A percentile compares a stretch with the other conserved stretches of the same genome.
These are phyloP conservation scores for Ophiocordyceps camponoti-floridani DNA, from an alignment of 2,329 filamentous ascomycete genomes.

Conservation along the genomic window DNA sequence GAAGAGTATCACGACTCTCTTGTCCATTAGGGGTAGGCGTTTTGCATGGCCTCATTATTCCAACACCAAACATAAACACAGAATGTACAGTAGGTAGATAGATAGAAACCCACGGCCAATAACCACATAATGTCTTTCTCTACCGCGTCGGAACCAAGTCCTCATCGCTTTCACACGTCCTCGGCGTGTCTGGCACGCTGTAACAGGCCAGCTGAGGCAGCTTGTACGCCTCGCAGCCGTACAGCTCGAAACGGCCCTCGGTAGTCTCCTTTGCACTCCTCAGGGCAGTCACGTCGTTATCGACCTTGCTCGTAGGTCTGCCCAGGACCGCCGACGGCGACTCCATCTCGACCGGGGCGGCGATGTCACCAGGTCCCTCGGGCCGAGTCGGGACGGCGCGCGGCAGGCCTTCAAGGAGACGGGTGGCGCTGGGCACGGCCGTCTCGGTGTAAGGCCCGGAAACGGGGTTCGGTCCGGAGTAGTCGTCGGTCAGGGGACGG, in stretches of 20 bases:
- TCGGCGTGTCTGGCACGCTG: background rate
- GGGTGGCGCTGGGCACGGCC: slow-evolving; percentile 6
- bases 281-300: background rate
- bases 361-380: slow-evolving; percentile 18
- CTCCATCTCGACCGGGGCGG: slow-evolving; percentile 35
- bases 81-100: background rate
- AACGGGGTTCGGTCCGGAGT: slow-evolving; percentile 24
- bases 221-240: slow-evolving; percentile 16
- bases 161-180: background rate
- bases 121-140: background rate
- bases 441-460: slow-evolving; percentile 27
- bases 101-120: background rate
- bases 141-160: too few species aligned
- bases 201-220: background rate
- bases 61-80: too few species aligned
- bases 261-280: slow-evolving; percentile 7
- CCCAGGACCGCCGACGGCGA: slow-evolving; percentile 9
- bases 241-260: slow-evolving; percentile 23
- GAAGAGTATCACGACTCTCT: too few species aligned
- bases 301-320: slow-evolving; percentile 1
- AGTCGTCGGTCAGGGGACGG: slow-evolving; percentile 18
- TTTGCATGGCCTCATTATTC: background rate
- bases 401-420: slow-evolving; percentile 13
- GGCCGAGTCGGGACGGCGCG: slow-evolving; percentile 25
- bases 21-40: background rate